Conservation (phyloP, 495 filamentous ascomycete species). For the Pseudomonodictys pantanalensis region DNA sequence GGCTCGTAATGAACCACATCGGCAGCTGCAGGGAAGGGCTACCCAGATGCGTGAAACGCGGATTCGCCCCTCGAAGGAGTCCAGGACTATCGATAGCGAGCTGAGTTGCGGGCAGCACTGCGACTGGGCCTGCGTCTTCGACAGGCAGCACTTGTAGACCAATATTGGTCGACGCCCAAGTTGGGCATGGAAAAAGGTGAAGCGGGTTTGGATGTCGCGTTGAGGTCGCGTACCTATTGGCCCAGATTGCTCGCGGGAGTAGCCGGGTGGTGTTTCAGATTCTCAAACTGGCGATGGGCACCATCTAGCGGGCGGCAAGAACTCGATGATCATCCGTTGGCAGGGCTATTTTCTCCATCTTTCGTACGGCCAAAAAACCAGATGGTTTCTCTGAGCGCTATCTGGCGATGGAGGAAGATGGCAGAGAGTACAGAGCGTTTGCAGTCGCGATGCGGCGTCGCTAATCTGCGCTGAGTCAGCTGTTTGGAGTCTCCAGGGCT, state of each 20-base stretch:
- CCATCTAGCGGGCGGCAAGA: slow-evolving; percentile 30
- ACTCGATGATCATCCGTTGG: no score
- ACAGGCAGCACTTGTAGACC: slow-evolving; percentile 14
- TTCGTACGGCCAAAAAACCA: no score
- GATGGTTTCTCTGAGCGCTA: no score
- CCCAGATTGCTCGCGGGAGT: slow-evolving; percentile 14
- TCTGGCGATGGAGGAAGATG: no score
- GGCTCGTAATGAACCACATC: slow-evolving; percentile 25
- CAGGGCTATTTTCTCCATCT: no score
- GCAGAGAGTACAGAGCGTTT: no score
- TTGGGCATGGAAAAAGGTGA: slow-evolving; percentile 19
- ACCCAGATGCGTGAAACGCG: slow-evolving; percentile 20
- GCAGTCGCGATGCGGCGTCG: no score
- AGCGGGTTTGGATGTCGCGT: slow-evolving; percentile 22
- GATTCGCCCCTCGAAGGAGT: slow-evolving; percentile 10
- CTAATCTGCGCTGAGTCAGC: no score
- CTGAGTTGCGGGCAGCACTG: neutral
- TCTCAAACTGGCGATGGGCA: slow-evolving; percentile 24
- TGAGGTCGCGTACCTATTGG: slow-evolving; percentile 33
- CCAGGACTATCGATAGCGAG: slow-evolving; percentile 13
- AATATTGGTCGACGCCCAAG: slow-evolving; percentile 11
- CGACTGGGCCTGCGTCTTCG: slow-evolving; percentile 15
- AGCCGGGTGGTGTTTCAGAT: slow-evolving; percentile 32
- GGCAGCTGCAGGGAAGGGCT: slow-evolving; percentile 5
- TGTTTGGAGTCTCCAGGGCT: no score